Base-by-base conservation (phyloP, 1,139 yeast genomes). In the Sugiyamaella paludigena region DNA sequence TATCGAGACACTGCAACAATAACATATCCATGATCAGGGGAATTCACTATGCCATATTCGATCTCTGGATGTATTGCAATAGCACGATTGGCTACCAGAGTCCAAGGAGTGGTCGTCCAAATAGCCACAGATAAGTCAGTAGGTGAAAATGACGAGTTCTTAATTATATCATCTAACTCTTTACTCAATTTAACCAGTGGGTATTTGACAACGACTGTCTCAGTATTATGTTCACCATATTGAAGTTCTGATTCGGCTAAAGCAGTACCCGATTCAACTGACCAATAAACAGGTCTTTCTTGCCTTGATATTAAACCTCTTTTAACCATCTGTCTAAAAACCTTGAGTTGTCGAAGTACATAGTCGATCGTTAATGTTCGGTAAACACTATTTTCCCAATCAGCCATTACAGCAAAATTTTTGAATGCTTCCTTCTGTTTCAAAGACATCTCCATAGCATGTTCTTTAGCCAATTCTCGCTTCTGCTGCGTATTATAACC, bases 61-160 rank as follows among this genome's bases (percentile, higher is more conserved):
- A 87, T 70, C 0, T 75, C 70, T 28, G 78, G 68, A 61, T 87
- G 81, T 37, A 86, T 76, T 43, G 95, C 85, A 45, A 92, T 80
- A 0, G 98, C 98, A 54, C 77, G 76, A 63, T 94, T 92, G 0
- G 96, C 84, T 2, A 88, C 87, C 33, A 94, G 73, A 0, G 99
- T 94, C 99, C 99, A 92, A 0, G 98, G 98, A 1, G 98, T 92
- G 1, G 97, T 89, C 0, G 99, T 92, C 99, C 99, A 92, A 49
- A 92, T 87, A 2, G 67, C 63, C 8, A 66, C 59, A 15, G 54
- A 52, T 2, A 61, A 43, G 12, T 52, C 54, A 11, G 39, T 27
- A 29, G 30, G 30, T 28, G 36, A 19, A 19, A 49, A 48, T 26
- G 46, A 54, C 8, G 52, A 45, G 46, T 46, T 7, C 30, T 28